These are phyloP conservation scores for Colletotrichum horii DNA, from an alignment of 2,329 filamentous ascomycete species.

Conservation along the genomic window DNA sequence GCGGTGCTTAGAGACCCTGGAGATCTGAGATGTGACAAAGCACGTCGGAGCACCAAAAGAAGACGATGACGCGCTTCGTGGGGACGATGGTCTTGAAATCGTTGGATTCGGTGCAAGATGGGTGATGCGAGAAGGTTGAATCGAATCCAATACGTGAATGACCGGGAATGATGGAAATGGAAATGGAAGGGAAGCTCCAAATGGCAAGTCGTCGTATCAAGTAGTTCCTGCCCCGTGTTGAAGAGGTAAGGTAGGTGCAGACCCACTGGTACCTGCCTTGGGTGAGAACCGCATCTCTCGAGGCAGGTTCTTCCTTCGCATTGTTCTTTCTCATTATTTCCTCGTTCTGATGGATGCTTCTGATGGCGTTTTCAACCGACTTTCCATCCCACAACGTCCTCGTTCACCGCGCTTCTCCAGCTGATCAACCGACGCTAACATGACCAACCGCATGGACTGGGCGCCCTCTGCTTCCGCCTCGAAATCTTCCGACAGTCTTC, in stretches of 20 bases:
- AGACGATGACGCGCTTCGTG: not conserved
- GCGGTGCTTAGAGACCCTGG: not conserved
- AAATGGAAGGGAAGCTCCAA: not conserved
- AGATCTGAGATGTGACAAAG: not conserved
- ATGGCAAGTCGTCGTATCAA: not conserved
- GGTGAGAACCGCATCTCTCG: not conserved
- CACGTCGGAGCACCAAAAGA: too few species aligned
- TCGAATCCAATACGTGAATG: not conserved
- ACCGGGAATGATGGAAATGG: not conserved
- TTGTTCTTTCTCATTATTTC: not conserved
- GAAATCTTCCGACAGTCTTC: not conserved
- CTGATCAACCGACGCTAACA: not conserved
- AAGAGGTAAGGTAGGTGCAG: not conserved
- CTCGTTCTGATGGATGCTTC: not conserved
- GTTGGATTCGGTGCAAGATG: not conserved
- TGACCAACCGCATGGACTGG: not conserved
- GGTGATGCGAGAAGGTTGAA: not conserved
- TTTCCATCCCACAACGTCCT: not conserved
- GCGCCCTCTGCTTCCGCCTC: not conserved
- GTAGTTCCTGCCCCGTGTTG: not conserved
- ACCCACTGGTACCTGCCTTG: not conserved
- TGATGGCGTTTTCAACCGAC: not conserved
- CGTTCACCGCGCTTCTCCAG: not conserved
- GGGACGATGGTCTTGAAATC: not conserved
- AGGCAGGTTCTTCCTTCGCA: not conserved